These are phyloP conservation scores for Corymbia calophylla DNA, from an alignment of 441 rosid genomes.

Conservation along the genomic window DNA sequence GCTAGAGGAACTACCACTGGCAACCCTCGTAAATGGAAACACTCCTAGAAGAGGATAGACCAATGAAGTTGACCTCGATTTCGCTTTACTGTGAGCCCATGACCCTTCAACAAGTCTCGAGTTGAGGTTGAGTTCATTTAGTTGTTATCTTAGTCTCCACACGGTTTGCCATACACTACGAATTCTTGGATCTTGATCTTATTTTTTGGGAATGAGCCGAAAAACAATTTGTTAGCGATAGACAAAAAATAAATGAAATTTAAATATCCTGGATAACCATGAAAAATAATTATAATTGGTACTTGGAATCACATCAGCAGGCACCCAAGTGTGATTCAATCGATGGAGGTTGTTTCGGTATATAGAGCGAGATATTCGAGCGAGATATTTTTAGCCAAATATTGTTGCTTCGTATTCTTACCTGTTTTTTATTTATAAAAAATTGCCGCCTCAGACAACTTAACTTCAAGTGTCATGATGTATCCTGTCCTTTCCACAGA, in stretches of 20 bases:
- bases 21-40: too few relatives aligned
- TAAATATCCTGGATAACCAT: not conserved
- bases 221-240: not conserved
- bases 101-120: too few relatives aligned
- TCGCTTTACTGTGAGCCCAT: too few relatives aligned
- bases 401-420: too few relatives aligned
- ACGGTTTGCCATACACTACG: not conserved
- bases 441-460: not conserved
- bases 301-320: not conserved
- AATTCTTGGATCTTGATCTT: not conserved
- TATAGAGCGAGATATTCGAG: too few relatives aligned
- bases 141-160: not conserved
- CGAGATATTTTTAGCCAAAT: too few relatives aligned
- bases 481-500: not conserved
- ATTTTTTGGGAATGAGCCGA: not conserved
- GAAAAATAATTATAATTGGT: not conserved
- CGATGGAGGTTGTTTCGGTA: too few relatives aligned
- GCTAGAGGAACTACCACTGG: too few relatives aligned
- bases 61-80: too few relatives aligned
- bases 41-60: too few relatives aligned
- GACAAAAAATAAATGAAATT: not conserved
- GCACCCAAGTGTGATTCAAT: too few relatives aligned
- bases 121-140: too few relatives aligned
- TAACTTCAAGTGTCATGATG: not conserved
- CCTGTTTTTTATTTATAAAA: not conserved